These are phyloP conservation scores for Lippia alba DNA, from an alignment of 305 asterid species.

Conservation along the genomic window DNA sequence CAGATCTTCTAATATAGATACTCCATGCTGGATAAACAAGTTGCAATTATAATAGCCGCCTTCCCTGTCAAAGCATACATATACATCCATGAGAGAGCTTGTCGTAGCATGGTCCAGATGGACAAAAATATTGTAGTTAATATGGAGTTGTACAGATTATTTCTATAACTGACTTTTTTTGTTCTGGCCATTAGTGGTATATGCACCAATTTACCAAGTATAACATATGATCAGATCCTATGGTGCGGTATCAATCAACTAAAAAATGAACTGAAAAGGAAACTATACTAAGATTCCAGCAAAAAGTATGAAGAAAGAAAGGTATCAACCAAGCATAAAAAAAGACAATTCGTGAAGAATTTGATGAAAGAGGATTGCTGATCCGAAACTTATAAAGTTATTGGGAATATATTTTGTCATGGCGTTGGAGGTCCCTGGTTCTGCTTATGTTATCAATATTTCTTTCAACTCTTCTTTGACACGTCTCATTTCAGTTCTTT, in stretches of 20 bases:
- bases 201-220: conserved; percentile 20
- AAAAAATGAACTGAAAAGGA: conserved; percentile 13
- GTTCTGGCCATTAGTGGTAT: conserved; percentile 14
- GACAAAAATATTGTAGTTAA: conserved; percentile 15
- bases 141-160: conserved; percentile 9
- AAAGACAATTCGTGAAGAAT: conserved; percentile 13
- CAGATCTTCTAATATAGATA: conserved; percentile 86
- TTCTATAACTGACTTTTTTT: not conserved
- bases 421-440: conserved; percentile 17
- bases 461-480: conserved; percentile 14
- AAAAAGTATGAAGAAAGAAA: conserved; percentile 7
- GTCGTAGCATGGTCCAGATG: conserved; percentile 22
- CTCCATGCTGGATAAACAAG: conserved; percentile 79
- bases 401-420: conserved; percentile 5
- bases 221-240: conserved; percentile 15
- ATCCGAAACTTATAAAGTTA: conserved; percentile 23
- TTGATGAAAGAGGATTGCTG: conserved; percentile 8
- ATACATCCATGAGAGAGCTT: conserved; percentile 18
- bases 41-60: conserved; percentile 62
- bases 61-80: conserved; percentile 54
- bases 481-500: conserved; percentile 21
- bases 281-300: conserved; percentile 8
- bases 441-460: conserved; percentile 26
- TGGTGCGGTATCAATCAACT: conserved; percentile 25
- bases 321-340: conserved; percentile 6